Conservation (phyloP, 352 stramenopile species). For the Phytophthora litchii region DNA sequence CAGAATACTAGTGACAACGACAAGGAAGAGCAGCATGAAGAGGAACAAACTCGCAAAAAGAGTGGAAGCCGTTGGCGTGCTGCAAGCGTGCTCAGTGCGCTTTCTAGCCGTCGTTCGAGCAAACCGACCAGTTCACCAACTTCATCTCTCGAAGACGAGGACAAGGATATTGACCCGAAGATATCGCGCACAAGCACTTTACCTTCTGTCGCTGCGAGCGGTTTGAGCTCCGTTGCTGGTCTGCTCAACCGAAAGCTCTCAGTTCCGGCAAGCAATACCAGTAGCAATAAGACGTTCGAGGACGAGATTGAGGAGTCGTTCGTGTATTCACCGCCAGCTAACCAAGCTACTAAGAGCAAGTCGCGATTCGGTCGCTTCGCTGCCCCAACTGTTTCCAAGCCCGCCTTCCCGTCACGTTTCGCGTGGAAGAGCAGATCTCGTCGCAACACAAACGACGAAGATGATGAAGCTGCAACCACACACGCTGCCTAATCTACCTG, state of each 20-base stretch:
- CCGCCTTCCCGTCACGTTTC: slow-evolving; percentile 53
- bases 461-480: slow-evolving; percentile 13
- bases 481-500: slow-evolving; percentile 25
- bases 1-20: slow-evolving; percentile 24
- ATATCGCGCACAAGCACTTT: slow-evolving; percentile 31
- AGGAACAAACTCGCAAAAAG: slow-evolving; percentile 27
- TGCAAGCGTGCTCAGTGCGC: slow-evolving; percentile 46
- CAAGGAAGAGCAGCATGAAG: slow-evolving; percentile 16
- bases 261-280: slow-evolving; percentile 30
- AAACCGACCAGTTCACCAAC: slow-evolving; percentile 37
- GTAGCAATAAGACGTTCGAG: slow-evolving; percentile 33
- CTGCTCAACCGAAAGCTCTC: slow-evolving; percentile 41
- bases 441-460: slow-evolving; percentile 23
- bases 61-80: slow-evolving; percentile 46
- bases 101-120: slow-evolving; percentile 48
- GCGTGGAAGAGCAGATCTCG: slow-evolving; percentile 50
- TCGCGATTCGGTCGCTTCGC: slow-evolving; percentile 55
- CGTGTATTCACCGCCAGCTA: slow-evolving; percentile 38
- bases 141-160: slow-evolving; percentile 36
- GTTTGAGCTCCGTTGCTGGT: slow-evolving; percentile 33
- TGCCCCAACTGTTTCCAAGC: slow-evolving; percentile 40
- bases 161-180: slow-evolving; percentile 32
- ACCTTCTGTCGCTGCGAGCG: slow-evolving; percentile 24
- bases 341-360: slow-evolving; percentile 44
- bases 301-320: slow-evolving; percentile 42